Conservation (phyloP, 768 basidiomycete species). For the Coprinopsis cinerea region DNA sequence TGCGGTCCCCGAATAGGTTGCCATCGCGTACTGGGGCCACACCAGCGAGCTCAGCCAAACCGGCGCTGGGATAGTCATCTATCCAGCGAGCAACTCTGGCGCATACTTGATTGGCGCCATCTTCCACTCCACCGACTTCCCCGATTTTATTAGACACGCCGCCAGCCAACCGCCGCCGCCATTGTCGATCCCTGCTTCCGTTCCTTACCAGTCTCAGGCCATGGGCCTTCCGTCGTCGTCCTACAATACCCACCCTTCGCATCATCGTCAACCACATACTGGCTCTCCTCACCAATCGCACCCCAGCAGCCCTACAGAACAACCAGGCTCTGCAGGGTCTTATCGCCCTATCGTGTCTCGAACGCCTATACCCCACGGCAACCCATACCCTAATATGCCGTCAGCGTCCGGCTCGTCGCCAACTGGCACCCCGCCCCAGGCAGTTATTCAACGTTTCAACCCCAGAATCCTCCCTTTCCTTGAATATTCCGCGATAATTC, state of each 20-base stretch:
- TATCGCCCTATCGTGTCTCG: slow-evolving; percentile 8
- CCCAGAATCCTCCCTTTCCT: slow-evolving; percentile 6
- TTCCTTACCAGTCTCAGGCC: slow-evolving; percentile 23
- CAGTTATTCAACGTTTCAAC: not conserved
- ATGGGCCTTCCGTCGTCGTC: slow-evolving; percentile 21
- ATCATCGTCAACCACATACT: slow-evolving; percentile 24
- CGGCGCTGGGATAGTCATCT: slow-evolving; percentile 48
- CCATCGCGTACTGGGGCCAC: slow-evolving; percentile 43
- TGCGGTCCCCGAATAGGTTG: slow-evolving; percentile 30
- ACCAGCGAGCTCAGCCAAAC: slow-evolving; percentile 31
- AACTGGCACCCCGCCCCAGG: slow-evolving; percentile 1
- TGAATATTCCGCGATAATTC: slow-evolving; percentile 2
- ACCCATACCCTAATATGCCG: slow-evolving; percentile 4
- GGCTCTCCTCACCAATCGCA: slow-evolving; percentile 31
- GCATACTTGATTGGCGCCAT: slow-evolving; percentile 47
- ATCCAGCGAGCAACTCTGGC: slow-evolving; percentile 46
- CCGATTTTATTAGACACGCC: slow-evolving; percentile 32
- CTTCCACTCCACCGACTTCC: slow-evolving; percentile 42
- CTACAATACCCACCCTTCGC: slow-evolving; percentile 26
- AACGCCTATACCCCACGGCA: not conserved
- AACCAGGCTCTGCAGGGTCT: not conserved
- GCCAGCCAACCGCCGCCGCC: slow-evolving; percentile 22
- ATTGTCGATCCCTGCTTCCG: slow-evolving; percentile 21
- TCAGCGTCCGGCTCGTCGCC: slow-evolving; percentile 5
- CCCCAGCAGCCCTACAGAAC: slow-evolving; percentile 29